Conservation (phyloP, 495 filamentous ascomycete genomes). For the Elaphomyces granulatus region DNA sequence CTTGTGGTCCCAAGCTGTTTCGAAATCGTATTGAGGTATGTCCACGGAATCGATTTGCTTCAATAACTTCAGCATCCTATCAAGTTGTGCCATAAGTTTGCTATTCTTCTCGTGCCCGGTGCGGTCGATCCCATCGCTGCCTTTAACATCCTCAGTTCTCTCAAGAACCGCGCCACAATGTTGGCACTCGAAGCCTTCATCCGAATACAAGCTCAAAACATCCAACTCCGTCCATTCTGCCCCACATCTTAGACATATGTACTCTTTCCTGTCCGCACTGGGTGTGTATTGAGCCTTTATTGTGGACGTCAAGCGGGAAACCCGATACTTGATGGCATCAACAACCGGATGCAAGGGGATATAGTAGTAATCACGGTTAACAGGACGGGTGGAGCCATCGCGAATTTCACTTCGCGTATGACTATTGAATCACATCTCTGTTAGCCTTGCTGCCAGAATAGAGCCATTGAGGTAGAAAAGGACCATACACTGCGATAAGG, state of each 20-base stretch:
- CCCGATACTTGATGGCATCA: conserved; percentile 91
- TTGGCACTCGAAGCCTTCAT: conserved; percentile 65
- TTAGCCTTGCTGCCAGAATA: conserved; percentile 6
- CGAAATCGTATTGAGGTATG: conserved; percentile 79
- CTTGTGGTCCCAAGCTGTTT: conserved; percentile 49
- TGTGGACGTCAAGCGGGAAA: conserved; percentile 67
- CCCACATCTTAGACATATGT: conserved; percentile 65
- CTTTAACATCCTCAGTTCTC: conserved; percentile 48
- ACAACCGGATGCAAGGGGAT: conserved; percentile 89
- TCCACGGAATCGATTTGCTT: conserved; percentile 70
- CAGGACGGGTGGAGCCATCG: conserved; percentile 65
- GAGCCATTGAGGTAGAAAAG: not conserved
- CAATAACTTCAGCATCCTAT: conserved; percentile 67
- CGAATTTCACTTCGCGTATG: conserved; percentile 66
- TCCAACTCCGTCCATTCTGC: conserved; percentile 76
- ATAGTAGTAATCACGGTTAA: conserved; percentile 86
- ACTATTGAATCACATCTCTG: conserved; percentile 22
- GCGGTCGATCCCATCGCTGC: conserved; percentile 35
- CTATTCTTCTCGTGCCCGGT: conserved; percentile 79
- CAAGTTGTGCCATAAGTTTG: conserved; percentile 74
- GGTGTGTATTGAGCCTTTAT: conserved; percentile 72
- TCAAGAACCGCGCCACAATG: conserved; percentile 60
- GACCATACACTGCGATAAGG: conserved; percentile 57
- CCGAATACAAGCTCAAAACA: conserved; percentile 52
- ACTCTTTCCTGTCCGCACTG: conserved; percentile 77